These are phyloP conservation scores for Trifolium repens DNA, from an alignment of 306 rosid species.

Conservation along the genomic window DNA sequence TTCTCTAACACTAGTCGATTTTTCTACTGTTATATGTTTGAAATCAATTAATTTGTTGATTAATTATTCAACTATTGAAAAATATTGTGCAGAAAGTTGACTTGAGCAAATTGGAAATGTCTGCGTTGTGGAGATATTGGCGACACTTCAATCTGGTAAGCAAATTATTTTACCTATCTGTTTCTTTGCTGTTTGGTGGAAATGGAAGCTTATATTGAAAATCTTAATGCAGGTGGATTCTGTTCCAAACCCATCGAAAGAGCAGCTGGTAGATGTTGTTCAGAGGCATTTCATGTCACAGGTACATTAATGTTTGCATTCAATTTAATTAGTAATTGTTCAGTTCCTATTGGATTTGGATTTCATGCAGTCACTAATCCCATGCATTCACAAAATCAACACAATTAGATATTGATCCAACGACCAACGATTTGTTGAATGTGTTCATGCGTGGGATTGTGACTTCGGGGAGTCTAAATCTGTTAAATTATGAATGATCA, in stretches of 20 bases:
- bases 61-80: not conserved
- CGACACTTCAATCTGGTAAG: constrained; percentile 91
- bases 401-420: not conserved
- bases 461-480: not conserved
- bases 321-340: constrained; percentile 9
- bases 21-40: not conserved
- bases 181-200: not conserved
- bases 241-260: constrained; percentile 85
- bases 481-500: not conserved
- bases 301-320: constrained; percentile 46
- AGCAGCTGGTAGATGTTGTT: constrained; percentile 84
- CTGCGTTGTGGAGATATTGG: constrained; percentile 96
- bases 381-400: not conserved
- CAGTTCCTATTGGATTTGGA: not conserved
- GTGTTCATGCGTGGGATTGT: not conserved
- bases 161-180: constrained; percentile 35
- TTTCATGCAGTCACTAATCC: not conserved
- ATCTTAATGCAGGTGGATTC: constrained; percentile 64
- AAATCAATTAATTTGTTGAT: not conserved
- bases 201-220: not conserved
- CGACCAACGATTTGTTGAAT: not conserved
- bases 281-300: constrained; percentile 98
- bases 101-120: constrained; percentile 83
- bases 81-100: constrained; percentile 72
- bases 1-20: not conserved